Evolutionary conservation across 1,284 basidiomycete species (phyloP), one percentile per base, ranked within the genome.

Genomic region (Boletellus dicymbophilus): DNA sequence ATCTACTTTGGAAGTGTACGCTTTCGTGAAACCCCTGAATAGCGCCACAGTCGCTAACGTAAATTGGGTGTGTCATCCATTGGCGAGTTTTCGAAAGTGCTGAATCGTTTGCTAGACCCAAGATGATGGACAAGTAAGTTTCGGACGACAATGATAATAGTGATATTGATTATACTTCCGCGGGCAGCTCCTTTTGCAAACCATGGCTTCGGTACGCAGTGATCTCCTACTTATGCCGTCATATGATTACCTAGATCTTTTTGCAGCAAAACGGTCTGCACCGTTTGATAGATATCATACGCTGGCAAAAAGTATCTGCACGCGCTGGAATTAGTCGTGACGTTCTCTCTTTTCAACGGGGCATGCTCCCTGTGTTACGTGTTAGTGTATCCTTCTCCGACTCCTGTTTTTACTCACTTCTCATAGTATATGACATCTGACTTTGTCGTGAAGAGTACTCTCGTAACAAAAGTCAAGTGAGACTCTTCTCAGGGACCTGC

Each of bases 341-440:
- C 0, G 59, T 61, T 0, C 67, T 88, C 18, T 86, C 84, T 0
- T 88, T 88, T 51, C 84, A 87, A 55, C 68, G 74, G 20, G 81
- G 78, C 0, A 78, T 79, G 51, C 63, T 88, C 13, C 81, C 80
- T 0, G 54, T 88, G 13, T 65, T 89, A 20, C 74, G 78, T 46
- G 85, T 86, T 57, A 34, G 74, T 51, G 6, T 12, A 15, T 20
- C 23, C 10, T 41, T 37, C 22, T 58, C 22, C 25, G 15, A 18
- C 22, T 33, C 3, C 16, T 11, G 3, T n/a, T 42, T 37, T 16
- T 5, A 6, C 52, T 54, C 42, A 53, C 37, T 22, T 36, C 1
- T 30, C 30, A 22, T 44, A 88, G 82, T 86, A 84, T 56, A 65
- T 85, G 26, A 76, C 85, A 0, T 87, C 84, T 2, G 78, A 84